These are phyloP conservation scores for Parietaria judaica DNA, from an alignment of 306 rosid species.

Conservation along the genomic window DNA sequence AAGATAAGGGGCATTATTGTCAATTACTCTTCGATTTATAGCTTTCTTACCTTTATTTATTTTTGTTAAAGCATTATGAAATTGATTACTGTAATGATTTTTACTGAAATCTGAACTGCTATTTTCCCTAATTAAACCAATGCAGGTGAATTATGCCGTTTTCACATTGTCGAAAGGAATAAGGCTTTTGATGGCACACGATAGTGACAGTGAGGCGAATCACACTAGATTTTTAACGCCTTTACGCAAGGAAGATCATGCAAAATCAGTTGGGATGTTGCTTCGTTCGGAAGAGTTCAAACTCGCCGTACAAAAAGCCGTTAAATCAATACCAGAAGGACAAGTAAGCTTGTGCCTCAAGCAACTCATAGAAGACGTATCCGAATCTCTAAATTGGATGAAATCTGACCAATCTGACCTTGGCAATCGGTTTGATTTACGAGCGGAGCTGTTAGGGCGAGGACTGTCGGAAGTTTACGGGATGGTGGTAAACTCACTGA, in stretches of 20 bases:
- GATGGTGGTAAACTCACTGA: slow-evolving; percentile 55
- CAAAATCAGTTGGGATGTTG: slow-evolving; percentile 57
- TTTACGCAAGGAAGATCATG: slow-evolving; percentile 37
- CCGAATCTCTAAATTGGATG: slow-evolving; percentile 67
- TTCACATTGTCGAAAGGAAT: slow-evolving; percentile 71
- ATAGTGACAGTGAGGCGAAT: slow-evolving; percentile 29
- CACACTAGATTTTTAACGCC: slow-evolving; percentile 37
- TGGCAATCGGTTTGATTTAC: slow-evolving; percentile 28
- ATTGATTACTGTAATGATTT: background rate
- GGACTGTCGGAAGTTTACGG: slow-evolving; percentile 71
- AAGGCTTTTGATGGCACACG: slow-evolving; percentile 34
- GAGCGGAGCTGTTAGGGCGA: slow-evolving; percentile 60
- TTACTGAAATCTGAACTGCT: slow-evolving; percentile 8
- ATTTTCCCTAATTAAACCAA: slow-evolving; percentile 23
- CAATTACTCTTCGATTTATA: too few species aligned
- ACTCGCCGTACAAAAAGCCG: slow-evolving; percentile 41
- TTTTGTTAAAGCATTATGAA: too few species aligned
- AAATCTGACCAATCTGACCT: slow-evolving; percentile 19
- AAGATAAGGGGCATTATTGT: too few species aligned
- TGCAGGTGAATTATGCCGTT: slow-evolving; percentile 66
- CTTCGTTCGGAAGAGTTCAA: slow-evolving; percentile 50
- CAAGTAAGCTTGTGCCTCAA: slow-evolving; percentile 60
- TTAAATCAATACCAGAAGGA: slow-evolving; percentile 79
- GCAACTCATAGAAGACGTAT: slow-evolving; percentile 49
- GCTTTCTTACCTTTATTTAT: too few species aligned